Conservation (phyloP, 495 filamentous ascomycete genomes). For the Mycothermus thermophilus region DNA sequence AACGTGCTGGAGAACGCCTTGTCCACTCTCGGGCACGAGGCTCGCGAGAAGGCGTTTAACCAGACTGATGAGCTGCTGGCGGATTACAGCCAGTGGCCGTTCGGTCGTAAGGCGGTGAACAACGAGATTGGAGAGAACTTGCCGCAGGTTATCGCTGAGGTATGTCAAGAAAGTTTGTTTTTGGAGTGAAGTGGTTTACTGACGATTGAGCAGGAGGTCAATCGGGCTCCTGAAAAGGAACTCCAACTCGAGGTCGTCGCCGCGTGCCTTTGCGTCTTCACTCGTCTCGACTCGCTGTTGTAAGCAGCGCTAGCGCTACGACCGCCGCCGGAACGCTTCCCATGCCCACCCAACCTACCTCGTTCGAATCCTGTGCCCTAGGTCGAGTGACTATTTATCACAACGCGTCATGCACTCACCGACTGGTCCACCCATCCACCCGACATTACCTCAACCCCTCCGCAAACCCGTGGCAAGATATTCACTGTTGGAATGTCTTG, state of each 20-base stretch:
- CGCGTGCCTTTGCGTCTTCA: slow-evolving; percentile 92
- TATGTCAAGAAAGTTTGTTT: too few relatives aligned
- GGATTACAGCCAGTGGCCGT: slow-evolving; percentile 95
- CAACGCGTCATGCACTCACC: too few relatives aligned
- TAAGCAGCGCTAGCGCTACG: slow-evolving; percentile 26
- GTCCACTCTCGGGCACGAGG: slow-evolving; percentile 82
- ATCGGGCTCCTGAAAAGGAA: slow-evolving; percentile 74
- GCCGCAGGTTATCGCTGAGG: slow-evolving; percentile 71
- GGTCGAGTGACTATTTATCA: too few relatives aligned
- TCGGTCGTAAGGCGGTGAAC: slow-evolving; percentile 62
- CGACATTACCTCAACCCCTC: too few relatives aligned
- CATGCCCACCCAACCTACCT: background rate
- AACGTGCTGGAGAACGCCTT: slow-evolving; percentile 98
- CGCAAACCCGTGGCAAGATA: too few relatives aligned
- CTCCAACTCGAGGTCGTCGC: slow-evolving; percentile 94
- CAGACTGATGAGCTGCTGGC: slow-evolving; percentile 92
- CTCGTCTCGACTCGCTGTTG: slow-evolving; percentile 84
- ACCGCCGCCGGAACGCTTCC: background rate
- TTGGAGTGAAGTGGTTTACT: too few relatives aligned
- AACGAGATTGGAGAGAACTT: slow-evolving; percentile 87
- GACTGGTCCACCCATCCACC: too few relatives aligned
- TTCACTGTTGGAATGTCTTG: too few relatives aligned
- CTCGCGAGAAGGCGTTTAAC: slow-evolving; percentile 82
- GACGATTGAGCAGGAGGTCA: slow-evolving; percentile 45
- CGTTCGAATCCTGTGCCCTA: background rate